Conservation (phyloP, 2,329 filamentous ascomycete genomes). For the Zasmidium citrigriseum region DNA sequence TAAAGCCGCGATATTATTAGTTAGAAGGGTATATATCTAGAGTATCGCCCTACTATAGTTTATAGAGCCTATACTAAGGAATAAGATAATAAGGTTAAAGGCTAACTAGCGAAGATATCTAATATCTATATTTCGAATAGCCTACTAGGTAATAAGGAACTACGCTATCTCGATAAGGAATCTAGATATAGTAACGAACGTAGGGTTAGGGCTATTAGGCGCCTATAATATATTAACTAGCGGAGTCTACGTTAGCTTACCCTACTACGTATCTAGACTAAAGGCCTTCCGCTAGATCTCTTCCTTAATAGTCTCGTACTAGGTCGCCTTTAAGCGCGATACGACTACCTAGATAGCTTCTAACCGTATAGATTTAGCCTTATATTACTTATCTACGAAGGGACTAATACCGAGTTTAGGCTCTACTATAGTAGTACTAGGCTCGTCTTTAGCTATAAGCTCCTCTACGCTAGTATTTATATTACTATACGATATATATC, state of each 20-base stretch:
- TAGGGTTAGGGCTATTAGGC: background rate
- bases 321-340: background rate
- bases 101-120: background rate
- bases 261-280: background rate
- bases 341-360: background rate
- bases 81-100: background rate
- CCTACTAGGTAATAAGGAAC: background rate
- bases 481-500: background rate
- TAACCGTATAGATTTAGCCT: background rate
- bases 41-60: slow-evolving; percentile 1
- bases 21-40: background rate
- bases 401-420: background rate
- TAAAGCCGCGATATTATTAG: background rate
- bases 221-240: too few relatives aligned
- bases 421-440: background rate
- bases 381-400: background rate
- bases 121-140: background rate
- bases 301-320: background rate
- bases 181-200: background rate
- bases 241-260: background rate
- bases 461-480: background rate
- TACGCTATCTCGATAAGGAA: background rate
- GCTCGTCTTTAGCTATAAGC: background rate
- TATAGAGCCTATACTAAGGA: background rate
- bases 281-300: slow-evolving; percentile 1